Evolutionary conservation across 495 filamentous ascomycete genomes (phyloP).

Genomic region (Hypoxylon crocopeplum): DNA sequence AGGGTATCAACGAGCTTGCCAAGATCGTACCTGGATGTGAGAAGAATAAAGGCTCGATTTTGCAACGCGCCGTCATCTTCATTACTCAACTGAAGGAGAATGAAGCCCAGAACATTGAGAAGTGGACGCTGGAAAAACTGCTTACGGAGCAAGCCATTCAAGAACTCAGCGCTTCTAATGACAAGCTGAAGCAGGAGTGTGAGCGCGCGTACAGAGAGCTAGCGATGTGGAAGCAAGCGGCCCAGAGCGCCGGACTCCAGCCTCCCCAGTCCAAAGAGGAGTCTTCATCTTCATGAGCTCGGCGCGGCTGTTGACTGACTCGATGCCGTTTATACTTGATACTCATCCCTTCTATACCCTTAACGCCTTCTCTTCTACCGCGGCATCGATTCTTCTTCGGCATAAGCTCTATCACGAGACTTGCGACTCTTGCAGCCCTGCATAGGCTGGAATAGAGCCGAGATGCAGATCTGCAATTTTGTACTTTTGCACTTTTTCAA

Average conservation of each 20-base stretch:
- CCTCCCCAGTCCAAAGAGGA: slow-evolving; percentile 53
- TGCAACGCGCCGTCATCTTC: slow-evolving; percentile 92
- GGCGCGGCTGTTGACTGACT: slow-evolving; percentile 1
- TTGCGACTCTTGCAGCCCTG: not conserved
- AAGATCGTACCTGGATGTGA: slow-evolving; percentile 98
- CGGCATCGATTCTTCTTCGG: slow-evolving; percentile 17
- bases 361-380: slow-evolving; percentile 19
- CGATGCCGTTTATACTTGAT: slow-evolving; percentile 22
- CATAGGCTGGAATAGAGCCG: not conserved
- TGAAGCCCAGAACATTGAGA: slow-evolving; percentile 89
- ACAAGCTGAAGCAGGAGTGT: slow-evolving; percentile 84
- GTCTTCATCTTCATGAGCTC: slow-evolving; percentile 16
- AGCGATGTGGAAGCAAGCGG: slow-evolving; percentile 85
- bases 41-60: slow-evolving; percentile 98
- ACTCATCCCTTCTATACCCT: slow-evolving; percentile 33
- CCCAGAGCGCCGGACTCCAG: slow-evolving; percentile 74
- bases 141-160: slow-evolving; percentile 92
- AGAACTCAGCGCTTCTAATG: slow-evolving; percentile 85
- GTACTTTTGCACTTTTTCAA: slow-evolving; percentile 2
- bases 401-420: not conserved
- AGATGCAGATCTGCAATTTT: not conserved
- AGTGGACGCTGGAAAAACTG: slow-evolving; percentile 96
- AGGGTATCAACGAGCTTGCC: slow-evolving; percentile 97
- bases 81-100: slow-evolving; percentile 95
- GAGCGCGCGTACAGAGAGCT: slow-evolving; percentile 76